Evolutionary conservation across 2,329 filamentous ascomycete genomes (phyloP), one percentile per base, ranked within the genome.

Genomic region (Aspergillus sp.): DNA sequence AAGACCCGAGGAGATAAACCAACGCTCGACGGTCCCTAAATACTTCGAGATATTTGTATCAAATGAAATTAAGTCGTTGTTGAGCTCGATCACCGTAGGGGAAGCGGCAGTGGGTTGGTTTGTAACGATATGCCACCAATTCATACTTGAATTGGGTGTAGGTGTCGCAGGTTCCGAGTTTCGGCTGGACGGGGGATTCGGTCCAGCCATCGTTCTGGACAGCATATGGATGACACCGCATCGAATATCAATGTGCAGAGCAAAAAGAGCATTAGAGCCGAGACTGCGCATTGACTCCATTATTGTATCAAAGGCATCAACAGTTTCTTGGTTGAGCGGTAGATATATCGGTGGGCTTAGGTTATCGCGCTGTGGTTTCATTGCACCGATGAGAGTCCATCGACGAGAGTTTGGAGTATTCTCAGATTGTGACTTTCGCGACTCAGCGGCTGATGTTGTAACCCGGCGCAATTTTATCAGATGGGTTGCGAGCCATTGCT

Each of bases 401-500:
- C 90, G 81, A 46, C 87, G 82, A 52, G 78, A 83, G 46, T 85
- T 81, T 28, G 66, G 62, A 8, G 63, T 56, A 28, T 57, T 64
- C 35, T 56, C 78, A 65, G 61, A 50, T 47, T 75, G 66, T 45
- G 61, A 64, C 27, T 59, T 66, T 43, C 60, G 69, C 7, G 59
- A 52, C 69, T 51, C 82, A 78, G 29, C 81, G 82, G 64, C 89
- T 82, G 32, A 81, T 79, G 78, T 75, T 13, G 88, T 91, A 57
- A 96, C 89, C 59, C 91, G 84, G 34, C 93, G 81, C 42, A 98
- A 75, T 45, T 87, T 77, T n/a, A 77, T 73, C 34, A 95, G 82
- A 68, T 91, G 93, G 54, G 85, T 85, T 13, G 87, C 83, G 31
- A 98, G 80, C 93, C 93, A 98, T 73, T 94, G 93, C 71, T 74